Evolutionary conservation across 2,329 filamentous ascomycete species (phyloP).

Genomic region (Penicillium hesseltinei): DNA sequence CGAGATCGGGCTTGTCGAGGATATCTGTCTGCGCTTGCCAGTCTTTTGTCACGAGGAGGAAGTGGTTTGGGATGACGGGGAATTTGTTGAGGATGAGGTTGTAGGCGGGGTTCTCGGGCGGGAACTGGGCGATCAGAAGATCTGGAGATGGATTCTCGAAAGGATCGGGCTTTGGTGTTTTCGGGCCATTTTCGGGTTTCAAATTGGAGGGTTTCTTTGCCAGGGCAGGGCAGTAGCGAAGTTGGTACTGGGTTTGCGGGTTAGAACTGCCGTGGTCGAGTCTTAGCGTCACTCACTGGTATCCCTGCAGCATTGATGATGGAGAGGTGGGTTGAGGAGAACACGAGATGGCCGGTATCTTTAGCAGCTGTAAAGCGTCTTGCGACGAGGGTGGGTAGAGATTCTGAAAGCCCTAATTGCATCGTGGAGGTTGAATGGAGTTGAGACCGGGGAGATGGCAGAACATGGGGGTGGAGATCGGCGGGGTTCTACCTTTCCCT

Average conservation of each 20-base stretch:
- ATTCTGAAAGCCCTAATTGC: slow-evolving; percentile 39
- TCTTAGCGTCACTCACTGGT: slow-evolving; percentile 29
- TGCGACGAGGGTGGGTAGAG: slow-evolving; percentile 36
- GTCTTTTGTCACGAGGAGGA: slow-evolving; percentile 48
- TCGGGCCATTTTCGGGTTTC: slow-evolving; percentile 21
- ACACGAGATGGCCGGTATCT: slow-evolving; percentile 37
- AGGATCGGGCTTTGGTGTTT: slow-evolving; percentile 41
- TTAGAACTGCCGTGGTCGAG: neutral
- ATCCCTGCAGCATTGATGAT: slow-evolving; percentile 35
- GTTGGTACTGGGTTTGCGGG: slow-evolving; percentile 41
- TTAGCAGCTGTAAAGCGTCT: slow-evolving; percentile 38
- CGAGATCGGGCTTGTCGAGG: slow-evolving; percentile 44
- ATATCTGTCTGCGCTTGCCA: slow-evolving; percentile 47
- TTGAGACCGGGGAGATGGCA: slow-evolving; percentile 1
- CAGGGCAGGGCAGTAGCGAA: slow-evolving; percentile 51
- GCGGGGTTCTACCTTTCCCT: neutral
- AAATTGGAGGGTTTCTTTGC: slow-evolving; percentile 42
- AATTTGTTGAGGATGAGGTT: slow-evolving; percentile 49
- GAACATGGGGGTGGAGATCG: slow-evolving; percentile 9
- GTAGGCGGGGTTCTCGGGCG: slow-evolving; percentile 36
- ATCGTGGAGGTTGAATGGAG: slow-evolving; percentile 24
- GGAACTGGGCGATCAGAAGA: slow-evolving; percentile 43
- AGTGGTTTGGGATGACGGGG: slow-evolving; percentile 50
- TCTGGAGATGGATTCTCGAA: slow-evolving; percentile 45
- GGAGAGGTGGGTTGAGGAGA: slow-evolving; percentile 42